Evolutionary conservation across 169 alveolate species (phyloP), one percentile per base, ranked within the genome.

Genomic region (Eimeria maxima): DNA sequence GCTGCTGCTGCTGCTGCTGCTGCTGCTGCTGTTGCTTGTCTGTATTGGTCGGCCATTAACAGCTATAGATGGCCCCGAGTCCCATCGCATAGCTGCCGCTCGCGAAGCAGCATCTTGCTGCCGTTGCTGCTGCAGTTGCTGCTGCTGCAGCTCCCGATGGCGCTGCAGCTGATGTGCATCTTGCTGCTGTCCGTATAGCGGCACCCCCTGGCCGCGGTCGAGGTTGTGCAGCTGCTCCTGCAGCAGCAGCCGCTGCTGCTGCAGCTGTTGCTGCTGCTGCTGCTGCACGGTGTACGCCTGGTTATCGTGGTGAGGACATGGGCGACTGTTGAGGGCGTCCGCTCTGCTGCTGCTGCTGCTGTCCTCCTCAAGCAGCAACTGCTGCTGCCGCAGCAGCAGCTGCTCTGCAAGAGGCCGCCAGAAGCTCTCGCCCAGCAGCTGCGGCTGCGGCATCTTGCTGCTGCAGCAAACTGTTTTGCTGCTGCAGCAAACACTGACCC

Each of bases 361-460:
- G 2, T 81, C 90, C 47, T 81, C 90, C 90, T 81, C 90, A 33
- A 33, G 90, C 73, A 81, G 90, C 73, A 81, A 73, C 73, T 81
- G 90, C 90, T 81, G 90, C 90, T 81, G 90, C 47, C 71, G 90
- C 73, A 81, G 90, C 90, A 81, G 90, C 73, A 81, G 73, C 90
- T 81, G 90, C 90, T 81, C 90, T 33, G 90, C 67, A 38, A 81
- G 90, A 53, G 90, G 90, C 44, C 90, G 65, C 90, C 20, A 4
- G 71, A 81, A 81, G 90, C 90, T 81, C 24, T 27, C 69, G 73
- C 73, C 90, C 4, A 81, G 90, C 45, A 81, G 90, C 44, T 81
- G 73, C 50, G 90, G 65, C 73, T 47, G 73, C 6, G 71, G 90
- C 90, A 81, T 81, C 27, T 33, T 80, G 57, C 87, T 74, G 87